Percentiles rank a stretch among this genome's conserved stretches.
Evolutionary conservation across 148 eudicot species (phyloP).

Genomic region (Oxyria digyna): DNA sequence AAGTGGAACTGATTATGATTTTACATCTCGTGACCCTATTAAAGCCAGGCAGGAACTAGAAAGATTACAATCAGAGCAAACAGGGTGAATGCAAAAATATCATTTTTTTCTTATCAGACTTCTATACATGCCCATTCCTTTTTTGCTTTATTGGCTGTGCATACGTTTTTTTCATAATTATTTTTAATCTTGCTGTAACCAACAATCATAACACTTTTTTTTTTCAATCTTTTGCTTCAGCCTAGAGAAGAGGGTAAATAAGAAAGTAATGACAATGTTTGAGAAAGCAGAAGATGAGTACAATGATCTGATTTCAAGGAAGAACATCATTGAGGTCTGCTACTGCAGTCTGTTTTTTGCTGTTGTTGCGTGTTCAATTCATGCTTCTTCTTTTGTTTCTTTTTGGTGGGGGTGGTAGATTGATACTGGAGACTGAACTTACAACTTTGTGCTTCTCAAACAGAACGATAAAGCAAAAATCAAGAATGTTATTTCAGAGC

Average conservation of each 20-base stretch:
- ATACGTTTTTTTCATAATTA: not conserved
- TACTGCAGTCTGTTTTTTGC: conserved; percentile 1
- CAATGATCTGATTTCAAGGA: conserved; percentile 77
- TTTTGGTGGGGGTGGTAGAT: not conserved
- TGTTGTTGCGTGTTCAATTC: not conserved
- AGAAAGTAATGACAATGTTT: conserved; percentile 94
- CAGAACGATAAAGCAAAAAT: conserved; percentile 95
- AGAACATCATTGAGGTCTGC: conserved; percentile 87
- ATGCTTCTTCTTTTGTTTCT: no score
- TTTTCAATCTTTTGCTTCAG: conserved; percentile 23
- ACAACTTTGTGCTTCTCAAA: not conserved
- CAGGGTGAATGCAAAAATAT: conserved; percentile 23
- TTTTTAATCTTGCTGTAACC: not conserved
- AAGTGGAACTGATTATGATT: conserved; percentile 86
- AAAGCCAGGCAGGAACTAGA: conserved; percentile 56
- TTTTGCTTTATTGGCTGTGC: not conserved
- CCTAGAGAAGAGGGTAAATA: conserved; percentile 94
- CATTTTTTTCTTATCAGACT: not conserved
- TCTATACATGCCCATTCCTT: not conserved
- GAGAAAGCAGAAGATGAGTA: conserved; percentile 98
- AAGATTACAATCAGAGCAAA: conserved; percentile 75
- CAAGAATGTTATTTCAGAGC: conserved; percentile 90
- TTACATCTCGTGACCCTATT: conserved; percentile 63
- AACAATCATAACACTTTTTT: not conserved
- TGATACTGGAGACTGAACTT: not conserved